A percentile compares a stretch with the other conserved stretches of the same genome.
phyloP scores from a whole-genome alignment of 2,329 filamentous ascomycete species.

The Fusarium irregulare region DNA sequence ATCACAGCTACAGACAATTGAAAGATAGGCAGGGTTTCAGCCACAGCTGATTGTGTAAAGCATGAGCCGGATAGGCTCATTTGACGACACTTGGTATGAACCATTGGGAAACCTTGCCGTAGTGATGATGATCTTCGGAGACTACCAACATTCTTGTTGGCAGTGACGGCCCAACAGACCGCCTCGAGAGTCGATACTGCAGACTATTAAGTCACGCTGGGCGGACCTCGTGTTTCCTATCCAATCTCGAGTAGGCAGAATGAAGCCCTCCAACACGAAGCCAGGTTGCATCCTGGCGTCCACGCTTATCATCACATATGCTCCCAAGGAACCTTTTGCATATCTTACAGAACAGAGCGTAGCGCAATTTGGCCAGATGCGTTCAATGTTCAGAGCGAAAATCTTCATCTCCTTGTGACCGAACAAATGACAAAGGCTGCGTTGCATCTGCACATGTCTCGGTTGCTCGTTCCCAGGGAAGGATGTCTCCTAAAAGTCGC shows the following conservation, averaged over 20 bases:
- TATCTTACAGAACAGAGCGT: conserved; percentile 1
- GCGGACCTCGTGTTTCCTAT: conserved; percentile 7
- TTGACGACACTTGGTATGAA: not conserved
- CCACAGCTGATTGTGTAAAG: conserved; percentile 27
- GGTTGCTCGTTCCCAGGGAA: not conserved
- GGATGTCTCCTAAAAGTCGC: not conserved
- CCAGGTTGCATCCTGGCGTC: conserved; percentile 1
- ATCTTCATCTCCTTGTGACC: conserved; percentile 15
- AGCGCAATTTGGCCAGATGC: not conserved
- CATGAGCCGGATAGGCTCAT: conserved; percentile 10
- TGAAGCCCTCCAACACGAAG: conserved; percentile 26
- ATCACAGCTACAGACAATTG: not conserved
- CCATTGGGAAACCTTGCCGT: conserved; percentile 8
- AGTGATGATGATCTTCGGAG: conserved; percentile 3
- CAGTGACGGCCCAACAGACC: conserved; percentile 16
- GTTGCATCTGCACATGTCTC: not conserved
- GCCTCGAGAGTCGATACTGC: conserved; percentile 5
- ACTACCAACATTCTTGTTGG: conserved; percentile 1
- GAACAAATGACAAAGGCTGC: conserved; percentile 4
- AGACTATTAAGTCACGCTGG: not conserved
- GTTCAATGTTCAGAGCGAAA: not conserved
- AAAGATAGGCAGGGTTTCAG: conserved; percentile 20
- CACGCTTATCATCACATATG: conserved; percentile 7
- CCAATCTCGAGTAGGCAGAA: conserved; percentile 32
- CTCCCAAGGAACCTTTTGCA: conserved; percentile 12